phyloP scores from a whole-genome alignment of 2,329 filamentous ascomycete species.

The Aspergillus sp. region DNA sequence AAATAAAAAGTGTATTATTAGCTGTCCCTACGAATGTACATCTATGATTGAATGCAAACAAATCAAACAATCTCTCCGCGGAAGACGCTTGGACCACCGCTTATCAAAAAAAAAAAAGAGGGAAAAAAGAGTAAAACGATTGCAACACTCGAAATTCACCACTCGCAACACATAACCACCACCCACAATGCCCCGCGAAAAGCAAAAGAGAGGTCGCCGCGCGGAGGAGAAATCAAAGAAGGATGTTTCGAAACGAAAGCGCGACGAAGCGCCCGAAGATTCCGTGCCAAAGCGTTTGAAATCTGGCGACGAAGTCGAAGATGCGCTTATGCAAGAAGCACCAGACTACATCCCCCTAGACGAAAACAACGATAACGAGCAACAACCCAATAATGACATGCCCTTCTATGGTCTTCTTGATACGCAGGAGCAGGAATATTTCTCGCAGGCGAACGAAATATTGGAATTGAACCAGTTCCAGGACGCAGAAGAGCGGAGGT shows the following conservation, averaged over 20 bases:
- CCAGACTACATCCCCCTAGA: conserved; percentile 34
- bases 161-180: conserved; percentile 8
- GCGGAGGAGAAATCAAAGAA: conserved; percentile 37
- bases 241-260: conserved; percentile 30
- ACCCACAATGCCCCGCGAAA: conserved; percentile 39
- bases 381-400: conserved; percentile 41
- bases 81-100: conserved; percentile 30
- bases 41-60: conserved; percentile 22
- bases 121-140: conserved; percentile 22
- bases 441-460: conserved; percentile 79
- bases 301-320: conserved; percentile 15
- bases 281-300: conserved; percentile 35
- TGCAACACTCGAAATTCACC: background rate
- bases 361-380: conserved; percentile 20
- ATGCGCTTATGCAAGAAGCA: conserved; percentile 16
- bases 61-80: conserved; percentile 17
- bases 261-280: conserved; percentile 28
- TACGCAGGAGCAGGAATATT: conserved; percentile 92
- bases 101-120: conserved; percentile 24
- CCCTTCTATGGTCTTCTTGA: conserved; percentile 91
- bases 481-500: conserved; percentile 61
- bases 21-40: background rate
- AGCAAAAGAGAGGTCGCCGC: conserved; percentile 42
- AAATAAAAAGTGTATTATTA: background rate
- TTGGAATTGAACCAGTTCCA: conserved; percentile 85